Base-by-base conservation (phyloP, 78 protist species). In the Speleostelium caveatum region DNA sequence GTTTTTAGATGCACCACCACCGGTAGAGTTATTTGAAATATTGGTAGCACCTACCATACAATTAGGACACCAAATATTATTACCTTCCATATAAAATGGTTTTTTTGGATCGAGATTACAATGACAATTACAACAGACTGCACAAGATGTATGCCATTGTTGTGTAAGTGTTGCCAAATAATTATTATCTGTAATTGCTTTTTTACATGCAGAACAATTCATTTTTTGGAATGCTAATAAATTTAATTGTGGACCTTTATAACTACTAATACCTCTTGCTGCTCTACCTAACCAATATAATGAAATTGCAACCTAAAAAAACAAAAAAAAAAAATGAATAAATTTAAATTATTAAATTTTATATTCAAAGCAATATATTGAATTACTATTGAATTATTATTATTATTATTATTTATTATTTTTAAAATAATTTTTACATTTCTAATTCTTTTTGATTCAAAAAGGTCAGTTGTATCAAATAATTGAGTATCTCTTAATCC, bases 131-230 rank as follows among this genome's bases (percentile, higher is more conserved):
- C 89, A 79, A 68, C 89, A 79, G 2, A 39, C 45, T 5, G 77
- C 68, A 79, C 89, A 79, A n/a, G 69, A 5, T 1, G 89, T 79
- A 21, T 79, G 89, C 14, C 24, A 79, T 56, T 79, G 89, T 39
- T 66, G 75, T 4, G 89, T 79, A 19, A 79, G 4, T 1, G 89
- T 79, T 1, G 89, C 68, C 53, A 79, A 56, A 22, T 67, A 79
- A 42, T 79, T 69, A 30, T 36, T 38, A 55, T 79, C 74, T 10
- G 33, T 67, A 5, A 79, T 79, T 0, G 77, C 39, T 28, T 65
- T 79, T 39, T 79, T 79, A 30, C 89, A 79, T 0, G 89, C 75
- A 5, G 89, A 79, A 28, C 89, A 79, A 58, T 79, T 79, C 89
- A 79, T 79, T 26, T 60, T 42, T 55, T 67, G 56, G 68, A 79